Evolutionary conservation across 352 stramenopile species (phyloP), one percentile per base, ranked within the genome.

Genomic region (Phytophthora sojae): DNA sequence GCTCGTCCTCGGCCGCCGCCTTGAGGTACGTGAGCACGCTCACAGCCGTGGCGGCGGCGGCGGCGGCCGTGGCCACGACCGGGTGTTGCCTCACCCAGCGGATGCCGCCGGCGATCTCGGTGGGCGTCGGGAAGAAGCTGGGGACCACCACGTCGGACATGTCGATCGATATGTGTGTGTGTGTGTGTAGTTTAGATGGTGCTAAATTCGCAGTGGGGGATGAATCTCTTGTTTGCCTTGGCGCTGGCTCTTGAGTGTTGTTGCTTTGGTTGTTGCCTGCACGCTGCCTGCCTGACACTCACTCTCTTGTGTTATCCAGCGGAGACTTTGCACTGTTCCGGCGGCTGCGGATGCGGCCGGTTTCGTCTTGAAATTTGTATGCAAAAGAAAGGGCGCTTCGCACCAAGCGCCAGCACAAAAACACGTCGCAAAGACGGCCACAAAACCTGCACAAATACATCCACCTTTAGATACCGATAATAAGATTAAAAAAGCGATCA

Each of bases 41-140:
- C 14, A 92, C 85, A 26, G 87, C 85, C 0, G 87, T 93, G 26
- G 85, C 87, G 15, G 84, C 86, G 14, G 87, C 87, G 0, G 83
- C 83, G 4, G 86, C 85, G 7, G 86, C 86, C 4, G 86, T 92
- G 50, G 79, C 85, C 42, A 94, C 82, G 3, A 94, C 79, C 2
- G 87, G 87, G 66, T 94, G 85, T 37, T 91, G 81, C 58, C 79
- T 80, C 56, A 95, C 77, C 85, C 85, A 95, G 59, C 81, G 83
- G 25, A 95, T 57, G 30, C 85, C 86, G 21, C 81, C 82, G n/a
- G 85, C 86, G 69, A 95, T 92, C 66, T 95, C 87, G 52, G 81
- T 80, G 30, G 87, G 83, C 53, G 87, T 95, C 32, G 87, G 87
- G 75, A 95, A 95, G 76, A 95, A 95, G 15, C 81, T 91, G 7